Base-by-base conservation (phyloP, 2,329 filamentous ascomycete species). In the Fusarium humuli region DNA sequence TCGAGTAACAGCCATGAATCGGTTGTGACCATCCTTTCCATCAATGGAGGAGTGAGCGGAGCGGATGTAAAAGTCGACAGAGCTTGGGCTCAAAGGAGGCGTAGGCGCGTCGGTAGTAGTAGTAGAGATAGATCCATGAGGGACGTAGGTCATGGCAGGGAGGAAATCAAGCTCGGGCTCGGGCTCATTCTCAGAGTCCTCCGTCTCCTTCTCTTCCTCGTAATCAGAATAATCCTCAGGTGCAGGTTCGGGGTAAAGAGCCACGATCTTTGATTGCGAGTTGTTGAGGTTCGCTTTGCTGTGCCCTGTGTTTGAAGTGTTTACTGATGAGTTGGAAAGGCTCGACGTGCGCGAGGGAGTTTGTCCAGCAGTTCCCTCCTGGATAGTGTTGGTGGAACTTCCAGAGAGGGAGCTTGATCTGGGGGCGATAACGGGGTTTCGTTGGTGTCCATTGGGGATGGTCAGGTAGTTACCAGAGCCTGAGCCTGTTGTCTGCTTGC, bases 1-100 rank as follows among this genome's bases (percentile, higher is more conserved):
- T 6, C 81, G 82, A 0, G 86, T 88, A 20, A 89, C 86, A 2
- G 86, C 85, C 83, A 89, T 88, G 57, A 88, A 79, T 2, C 86
- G 83, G 29, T 78, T 78, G 34, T 79, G 76, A 29, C 73, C 70
- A 20, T 66, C 73, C 12, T 73, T 68, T 40, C 57, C 65, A 44
- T 81, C 77, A 11, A 81, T 74, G 0, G 83, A 82, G 4, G 81
- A 81, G 13, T 76, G 77, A 0, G 77, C 76, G 1, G 81, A 79
- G 37, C 81, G 81, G 18, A 84, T 77, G 63, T 81, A 84, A 52
- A 84, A 84, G 56, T 88, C 85, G 6, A 85, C 78, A 9, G 84
- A 87, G 4, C 80, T 81, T 0, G 87, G 87, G 30, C 86, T 88
- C 32, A 86, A 67, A 0, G 86, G 85, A 3, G 84, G 84, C 7